A percentile compares a stretch with the other conserved stretches of the same genome.
These are phyloP conservation scores for Wickerhamiella pararugosa DNA, from an alignment of 1,139 yeast species.

Conservation along the genomic window DNA sequence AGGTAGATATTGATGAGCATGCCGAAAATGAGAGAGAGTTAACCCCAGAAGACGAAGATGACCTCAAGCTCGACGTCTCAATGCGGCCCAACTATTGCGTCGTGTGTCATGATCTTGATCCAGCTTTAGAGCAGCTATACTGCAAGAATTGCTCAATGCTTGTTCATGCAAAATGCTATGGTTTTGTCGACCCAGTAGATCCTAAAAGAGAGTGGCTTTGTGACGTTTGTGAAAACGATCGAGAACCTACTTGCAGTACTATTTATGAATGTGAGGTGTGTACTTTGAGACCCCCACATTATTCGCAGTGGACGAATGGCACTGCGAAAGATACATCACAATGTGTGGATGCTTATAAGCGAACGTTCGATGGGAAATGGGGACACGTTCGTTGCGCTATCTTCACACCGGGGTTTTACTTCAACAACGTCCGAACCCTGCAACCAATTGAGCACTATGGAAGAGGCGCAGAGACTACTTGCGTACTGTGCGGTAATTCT, in stretches of 20 bases:
- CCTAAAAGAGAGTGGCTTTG: conserved; percentile 48
- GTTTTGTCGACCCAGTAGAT: conserved; percentile 23
- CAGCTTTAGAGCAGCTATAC: conserved; percentile 28
- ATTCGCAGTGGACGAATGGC: conserved; percentile 33
- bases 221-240: conserved; percentile 63
- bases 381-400: conserved; percentile 67
- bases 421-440: conserved; percentile 28
- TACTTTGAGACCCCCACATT: conserved; percentile 36
- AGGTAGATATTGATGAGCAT: background rate
- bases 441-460: conserved; percentile 16
- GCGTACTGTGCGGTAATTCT: conserved; percentile 23
- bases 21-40: background rate
- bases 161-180: conserved; percentile 63
- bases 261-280: conserved; percentile 55
- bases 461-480: background rate
- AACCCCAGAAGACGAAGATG: background rate
- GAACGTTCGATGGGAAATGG: conserved; percentile 64
- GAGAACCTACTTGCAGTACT: conserved; percentile 43
- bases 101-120: conserved; percentile 38
- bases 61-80: background rate
- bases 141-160: conserved; percentile 59
- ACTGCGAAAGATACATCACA: conserved; percentile 29
- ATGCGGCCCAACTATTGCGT: conserved; percentile 27
- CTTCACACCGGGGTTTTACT: conserved; percentile 32
- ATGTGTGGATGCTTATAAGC: conserved; percentile 43